Evolutionary conservation across 2,329 filamentous ascomycete species (phyloP).

Genomic region (Claviceps quebecensis): DNA sequence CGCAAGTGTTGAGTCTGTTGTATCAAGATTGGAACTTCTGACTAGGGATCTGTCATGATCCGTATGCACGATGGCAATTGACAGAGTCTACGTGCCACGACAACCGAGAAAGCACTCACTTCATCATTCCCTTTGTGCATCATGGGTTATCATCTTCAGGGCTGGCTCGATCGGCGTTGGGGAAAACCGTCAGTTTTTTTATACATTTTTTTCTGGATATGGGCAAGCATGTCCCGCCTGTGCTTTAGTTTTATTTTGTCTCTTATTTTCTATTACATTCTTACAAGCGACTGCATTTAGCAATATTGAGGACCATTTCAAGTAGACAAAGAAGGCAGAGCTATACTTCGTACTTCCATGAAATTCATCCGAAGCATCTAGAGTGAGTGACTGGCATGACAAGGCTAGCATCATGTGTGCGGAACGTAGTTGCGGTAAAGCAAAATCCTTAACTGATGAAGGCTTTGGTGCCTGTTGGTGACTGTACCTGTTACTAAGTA

Average conservation of each 20-base stretch:
- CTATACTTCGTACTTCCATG: conserved; percentile 3
- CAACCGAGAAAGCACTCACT: neutral
- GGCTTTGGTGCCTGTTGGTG: too few relatives aligned
- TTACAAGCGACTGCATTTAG: conserved; percentile 1
- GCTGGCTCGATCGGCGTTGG: conserved; percentile 3
- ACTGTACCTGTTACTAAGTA: too few relatives aligned
- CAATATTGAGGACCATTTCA: neutral
- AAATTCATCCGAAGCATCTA: neutral
- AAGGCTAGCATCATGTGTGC: neutral
- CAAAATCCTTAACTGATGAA: neutral
- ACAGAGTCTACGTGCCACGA: neutral
- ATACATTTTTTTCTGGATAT: neutral
- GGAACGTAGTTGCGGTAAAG: too few relatives aligned
- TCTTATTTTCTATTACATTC: neutral
- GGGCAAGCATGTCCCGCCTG: neutral
- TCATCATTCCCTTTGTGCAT: conserved; percentile 3
- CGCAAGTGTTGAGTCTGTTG: conserved; percentile 20
- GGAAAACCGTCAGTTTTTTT: neutral
- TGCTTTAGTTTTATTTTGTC: neutral
- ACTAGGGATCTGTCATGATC: conserved; percentile 19
- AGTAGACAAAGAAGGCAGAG: conserved; percentile 6
- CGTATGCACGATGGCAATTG: neutral
- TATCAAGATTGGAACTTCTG: conserved; percentile 24
- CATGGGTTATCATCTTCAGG: neutral
- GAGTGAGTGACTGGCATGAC: neutral